These are phyloP conservation scores for Morella rubra DNA, from an alignment of 306 rosid species.

Conservation along the genomic window DNA sequence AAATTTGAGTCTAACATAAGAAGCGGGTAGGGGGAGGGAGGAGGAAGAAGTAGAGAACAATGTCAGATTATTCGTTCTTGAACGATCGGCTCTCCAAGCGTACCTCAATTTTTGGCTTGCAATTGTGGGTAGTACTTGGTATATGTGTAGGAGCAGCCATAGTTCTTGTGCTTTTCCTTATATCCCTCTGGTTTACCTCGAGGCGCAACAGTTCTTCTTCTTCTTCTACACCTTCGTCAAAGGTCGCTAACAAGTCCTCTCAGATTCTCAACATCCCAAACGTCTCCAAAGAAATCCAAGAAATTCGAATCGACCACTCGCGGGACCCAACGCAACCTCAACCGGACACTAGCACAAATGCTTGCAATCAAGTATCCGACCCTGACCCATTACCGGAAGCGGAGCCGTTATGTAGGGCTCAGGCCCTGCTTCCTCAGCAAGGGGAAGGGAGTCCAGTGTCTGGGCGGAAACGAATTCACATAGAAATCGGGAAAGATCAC, in stretches of 20 bases:
- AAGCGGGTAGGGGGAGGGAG: neutral
- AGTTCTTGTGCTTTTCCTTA: slow-evolving; percentile 55
- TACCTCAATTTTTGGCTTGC: slow-evolving; percentile 57
- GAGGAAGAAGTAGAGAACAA: slow-evolving; percentile 1
- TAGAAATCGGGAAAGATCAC: slow-evolving; percentile 62
- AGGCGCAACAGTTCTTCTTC: slow-evolving; percentile 34
- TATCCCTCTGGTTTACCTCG: slow-evolving; percentile 57
- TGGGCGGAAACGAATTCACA: slow-evolving; percentile 41
- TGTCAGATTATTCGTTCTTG: slow-evolving; percentile 49
- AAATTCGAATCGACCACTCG: slow-evolving; percentile 48
- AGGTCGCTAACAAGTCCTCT: slow-evolving; percentile 22
- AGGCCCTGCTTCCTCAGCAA: slow-evolving; percentile 33
- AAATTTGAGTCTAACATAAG: neutral
- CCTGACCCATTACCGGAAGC: slow-evolving; percentile 44
- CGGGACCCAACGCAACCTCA: slow-evolving; percentile 31
- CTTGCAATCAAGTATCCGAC: slow-evolving; percentile 12
- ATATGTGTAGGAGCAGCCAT: slow-evolving; percentile 66
- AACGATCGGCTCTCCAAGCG: slow-evolving; percentile 58
- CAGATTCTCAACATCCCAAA: slow-evolving; percentile 41
- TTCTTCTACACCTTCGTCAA: slow-evolving; percentile 1
- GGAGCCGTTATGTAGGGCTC: slow-evolving; percentile 29
- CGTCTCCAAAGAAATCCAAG: slow-evolving; percentile 63
- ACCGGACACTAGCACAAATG: slow-evolving; percentile 31
- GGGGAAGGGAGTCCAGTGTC: slow-evolving; percentile 39
- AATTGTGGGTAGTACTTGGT: slow-evolving; percentile 63